Base-by-base conservation (phyloP, 768 basidiomycete genomes). In the Phallus indusiatus region DNA sequence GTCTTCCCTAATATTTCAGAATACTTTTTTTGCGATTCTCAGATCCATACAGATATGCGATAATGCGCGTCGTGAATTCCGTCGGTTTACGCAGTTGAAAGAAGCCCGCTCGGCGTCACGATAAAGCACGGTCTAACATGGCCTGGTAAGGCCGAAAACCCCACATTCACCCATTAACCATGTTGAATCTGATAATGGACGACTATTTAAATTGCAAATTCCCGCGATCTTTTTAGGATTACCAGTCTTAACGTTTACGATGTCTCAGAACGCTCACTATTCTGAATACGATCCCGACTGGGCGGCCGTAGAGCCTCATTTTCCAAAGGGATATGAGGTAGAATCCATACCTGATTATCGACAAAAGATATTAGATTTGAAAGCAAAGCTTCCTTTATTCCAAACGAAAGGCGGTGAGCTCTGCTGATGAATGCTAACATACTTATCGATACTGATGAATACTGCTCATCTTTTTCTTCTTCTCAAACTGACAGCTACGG, bases 231-330 rank as follows among this genome's bases (percentile, higher is more conserved):
- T 28, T 28, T 7, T 7, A 28, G 28, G 28, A 3, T 7, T 28
- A 3, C 28, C 28, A 28, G 28, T 28, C 28, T 2, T 7, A 28
- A 28, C n/a, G 9, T 48, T 48, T 9, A 9, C 21, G 47, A 56
- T 56, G 55, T 46, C 55, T 16, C 37, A 47, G 33, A 33, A 52
- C 36, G n/a, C 47, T 33, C 47, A 57, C 47, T 34, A 48, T 11
- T 46, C 55, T 34, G 24, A n/a, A 14, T 47, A n/a, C n/a, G 55
- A 56, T 28, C 36, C 18, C 22, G 56, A 57, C 28, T 57, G 56
- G 47, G 17, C 50, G 1, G 17, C 33, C 24, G 22, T 47, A 17
- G 36, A 21, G 1, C 24, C 55, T 0, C 22, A 47, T 6, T 6
- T 56, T 18, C n/a, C 21, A 9, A 48, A 48, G 9, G n/a, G n/a